Conservation (phyloP, 2,329 filamentous ascomycete genomes). For the Aspergillus novoparasiticus region DNA sequence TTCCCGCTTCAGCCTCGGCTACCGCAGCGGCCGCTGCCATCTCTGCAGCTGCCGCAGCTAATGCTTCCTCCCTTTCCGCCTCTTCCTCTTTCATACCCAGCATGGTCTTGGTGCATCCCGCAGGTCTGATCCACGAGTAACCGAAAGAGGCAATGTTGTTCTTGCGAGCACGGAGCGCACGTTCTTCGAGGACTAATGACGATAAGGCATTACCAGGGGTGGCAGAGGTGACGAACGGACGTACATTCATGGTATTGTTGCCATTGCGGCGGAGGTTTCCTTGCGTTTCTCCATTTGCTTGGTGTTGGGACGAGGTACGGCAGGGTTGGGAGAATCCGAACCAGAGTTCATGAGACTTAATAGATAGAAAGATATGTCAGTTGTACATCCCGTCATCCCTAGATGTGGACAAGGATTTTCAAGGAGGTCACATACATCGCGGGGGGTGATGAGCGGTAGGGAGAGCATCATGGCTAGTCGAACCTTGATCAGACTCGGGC, state of each 20-base stretch:
- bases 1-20: slow-evolving; percentile 58
- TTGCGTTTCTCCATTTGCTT: slow-evolving; percentile 14
- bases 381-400: slow-evolving; percentile 2
- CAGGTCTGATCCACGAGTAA: slow-evolving; percentile 85
- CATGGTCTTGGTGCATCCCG: slow-evolving; percentile 84
- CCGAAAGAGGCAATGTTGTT: slow-evolving; percentile 84
- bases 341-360: slow-evolving; percentile 72
- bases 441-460: slow-evolving; percentile 68
- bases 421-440: slow-evolving; percentile 59
- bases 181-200: slow-evolving; percentile 74
- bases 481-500: not conserved
- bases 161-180: slow-evolving; percentile 73
- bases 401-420: not conserved
- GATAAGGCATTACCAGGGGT: slow-evolving; percentile 66
- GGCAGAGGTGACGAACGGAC: slow-evolving; percentile 50
- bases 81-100: slow-evolving; percentile 89
- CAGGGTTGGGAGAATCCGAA: slow-evolving; percentile 64
- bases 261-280: slow-evolving; percentile 15
- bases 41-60: slow-evolving; percentile 73
- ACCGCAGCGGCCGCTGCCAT: slow-evolving; percentile 63
- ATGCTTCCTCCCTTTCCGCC: slow-evolving; percentile 83
- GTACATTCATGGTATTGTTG: slow-evolving; percentile 27
- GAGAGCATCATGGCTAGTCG: slow-evolving; percentile 54
- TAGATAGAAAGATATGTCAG: slow-evolving; percentile 19
- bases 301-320: slow-evolving; percentile 36